A percentile compares a stretch with the other conserved stretches of the same genome.
These are phyloP conservation scores for Schizonepeta tenuifolia DNA, from an alignment of 257 asterid genomes.

Conservation along the genomic window DNA sequence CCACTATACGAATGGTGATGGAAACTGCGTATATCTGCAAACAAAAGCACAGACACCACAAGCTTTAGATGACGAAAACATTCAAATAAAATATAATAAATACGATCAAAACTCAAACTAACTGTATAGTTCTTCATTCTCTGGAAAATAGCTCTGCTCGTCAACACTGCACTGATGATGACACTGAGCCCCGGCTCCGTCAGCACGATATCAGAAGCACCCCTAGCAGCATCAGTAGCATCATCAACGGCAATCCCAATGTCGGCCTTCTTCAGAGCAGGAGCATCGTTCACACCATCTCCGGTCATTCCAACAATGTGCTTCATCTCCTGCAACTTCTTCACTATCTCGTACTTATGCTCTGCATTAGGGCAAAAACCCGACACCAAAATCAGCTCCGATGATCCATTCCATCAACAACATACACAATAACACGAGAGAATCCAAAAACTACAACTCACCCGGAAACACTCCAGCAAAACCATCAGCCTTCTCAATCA, in stretches of 20 bases:
- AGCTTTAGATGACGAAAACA: not conserved
- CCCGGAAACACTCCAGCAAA: conserved; percentile 99
- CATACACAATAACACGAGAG: not conserved
- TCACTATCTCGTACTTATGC: conserved; percentile 96
- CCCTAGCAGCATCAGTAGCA: conserved; percentile 93
- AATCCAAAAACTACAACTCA: conserved; percentile 29
- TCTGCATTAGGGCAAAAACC: conserved; percentile 42
- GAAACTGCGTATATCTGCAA: conserved; percentile 94
- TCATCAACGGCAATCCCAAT: conserved; percentile 96
- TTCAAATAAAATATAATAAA: not conserved
- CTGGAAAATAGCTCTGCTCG: conserved; percentile 94
- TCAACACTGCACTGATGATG: conserved; percentile 87
- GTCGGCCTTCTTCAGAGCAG: conserved; percentile 94
- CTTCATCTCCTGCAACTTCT: conserved; percentile 89
- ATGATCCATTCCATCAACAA: not conserved
- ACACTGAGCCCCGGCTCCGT: conserved; percentile 97
- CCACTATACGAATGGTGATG: conserved; percentile 97
- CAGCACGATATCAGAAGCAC: conserved; percentile 92
- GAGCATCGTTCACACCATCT: conserved; percentile 96
- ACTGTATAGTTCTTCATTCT: conserved; percentile 97
- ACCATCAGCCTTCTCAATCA: conserved; percentile 95
- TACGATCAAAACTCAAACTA: conserved; percentile 24
- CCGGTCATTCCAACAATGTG: conserved; percentile 98
- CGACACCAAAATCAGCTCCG: not conserved
- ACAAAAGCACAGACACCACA: not conserved